These are phyloP conservation scores for Euphrasia confusa DNA, from an alignment of 257 asterid genomes.

Conservation along the genomic window DNA sequence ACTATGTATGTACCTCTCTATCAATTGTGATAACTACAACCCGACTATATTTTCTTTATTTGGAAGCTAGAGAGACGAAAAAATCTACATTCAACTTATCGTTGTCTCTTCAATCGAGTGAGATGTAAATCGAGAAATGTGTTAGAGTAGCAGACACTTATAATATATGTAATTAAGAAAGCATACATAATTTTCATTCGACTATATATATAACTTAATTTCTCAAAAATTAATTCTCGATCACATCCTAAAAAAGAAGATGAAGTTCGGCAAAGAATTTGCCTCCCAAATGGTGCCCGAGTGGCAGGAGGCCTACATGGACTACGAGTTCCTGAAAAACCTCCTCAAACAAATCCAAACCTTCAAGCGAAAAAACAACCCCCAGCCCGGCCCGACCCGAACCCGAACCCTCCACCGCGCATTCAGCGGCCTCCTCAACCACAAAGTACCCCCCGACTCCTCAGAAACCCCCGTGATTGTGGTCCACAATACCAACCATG, in stretches of 20 bases:
- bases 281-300: slow-evolving; percentile 46
- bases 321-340: slow-evolving; percentile 31
- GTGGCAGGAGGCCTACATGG: slow-evolving; percentile 53
- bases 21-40: too few species aligned
- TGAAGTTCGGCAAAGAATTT: slow-evolving; percentile 50
- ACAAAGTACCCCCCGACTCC: slow-evolving; percentile 1
- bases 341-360: slow-evolving; percentile 29
- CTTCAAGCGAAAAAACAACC: slow-evolving; percentile 24
- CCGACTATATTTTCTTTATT: too few species aligned
- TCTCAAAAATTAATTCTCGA: neutral
- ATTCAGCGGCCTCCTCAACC: slow-evolving; percentile 38
- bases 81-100: too few species aligned
- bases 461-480: slow-evolving; percentile 28
- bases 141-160: too few species aligned
- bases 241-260: neutral
- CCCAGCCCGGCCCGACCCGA: slow-evolving; percentile 20
- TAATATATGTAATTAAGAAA: too few species aligned
- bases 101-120: too few species aligned
- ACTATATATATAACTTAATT: too few species aligned
- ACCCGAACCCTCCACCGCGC: slow-evolving; percentile 36
- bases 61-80: too few species aligned
- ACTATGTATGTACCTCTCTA: too few species aligned
- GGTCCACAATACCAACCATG: slow-evolving; percentile 26
- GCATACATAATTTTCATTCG: too few species aligned
- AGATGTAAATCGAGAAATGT: too few species aligned